Evolutionary conservation across 2,329 filamentous ascomycete genomes (phyloP), one percentile per base, ranked within the genome.

Genomic region (Colletotrichum chlorophyti): DNA sequence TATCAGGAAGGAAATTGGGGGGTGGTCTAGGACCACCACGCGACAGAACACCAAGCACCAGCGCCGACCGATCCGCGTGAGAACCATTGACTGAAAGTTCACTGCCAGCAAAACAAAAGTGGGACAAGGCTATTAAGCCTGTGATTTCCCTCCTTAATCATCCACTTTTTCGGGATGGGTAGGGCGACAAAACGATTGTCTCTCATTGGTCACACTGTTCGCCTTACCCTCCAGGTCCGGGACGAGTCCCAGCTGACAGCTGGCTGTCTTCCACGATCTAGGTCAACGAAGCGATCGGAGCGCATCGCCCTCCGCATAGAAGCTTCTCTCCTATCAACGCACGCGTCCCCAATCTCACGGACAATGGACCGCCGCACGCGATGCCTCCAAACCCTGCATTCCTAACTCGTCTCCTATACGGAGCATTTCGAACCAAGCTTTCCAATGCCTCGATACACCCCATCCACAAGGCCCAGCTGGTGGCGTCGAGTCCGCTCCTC

Each of bases 1-100:
- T 59, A 57, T 60, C 51, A 59, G 51, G 38, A n/a, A n/a, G n/a
- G 45, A 60, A 57, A 50, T 57, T 37, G 29, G 46, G 41, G 23
- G 35, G 45, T 15, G 24, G 21, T 15, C 23, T 17, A 10, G 27
- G 19, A n/a, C 49, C 40, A 27, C 41, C 50, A 46, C 42, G 51
- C 43, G 43, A 38, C 24, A 42, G 38, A 48, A 31, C 26, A 34
- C 40, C 31, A 9, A 27, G 45, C 21, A 26, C 19, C 43, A 58
- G 41, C 31, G 19, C 54, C 54, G 50, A 47, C 50, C 24, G 55
- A 54, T 59, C 42, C 42, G 55, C 50, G 23, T 35, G 34, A 8
- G 12, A 40, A 40, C 24, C 53, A 46, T 19, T 38, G 53, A 37
- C 40, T n/a, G 32, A 19, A 32, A 34, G 32, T 23, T 26, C 55